A percentile compares a stretch with the other conserved stretches of the same genome.
phyloP scores from a whole-genome alignment of 2,329 filamentous ascomycete genomes.

The Botrytis sinoallii region DNA sequence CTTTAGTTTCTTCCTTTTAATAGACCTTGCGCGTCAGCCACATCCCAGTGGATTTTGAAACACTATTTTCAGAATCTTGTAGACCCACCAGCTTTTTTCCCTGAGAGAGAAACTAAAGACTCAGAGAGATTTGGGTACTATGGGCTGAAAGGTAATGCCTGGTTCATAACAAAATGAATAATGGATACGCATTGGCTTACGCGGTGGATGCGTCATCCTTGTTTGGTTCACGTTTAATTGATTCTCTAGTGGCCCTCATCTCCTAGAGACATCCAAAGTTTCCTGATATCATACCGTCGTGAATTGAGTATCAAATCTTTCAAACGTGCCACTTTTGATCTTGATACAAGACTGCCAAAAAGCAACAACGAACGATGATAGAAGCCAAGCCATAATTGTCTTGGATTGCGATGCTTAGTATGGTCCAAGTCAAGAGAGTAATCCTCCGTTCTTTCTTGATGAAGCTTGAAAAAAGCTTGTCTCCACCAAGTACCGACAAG shows the following conservation, averaged over 20 bases:
- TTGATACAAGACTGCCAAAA: background rate
- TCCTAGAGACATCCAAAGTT: constrained; percentile 3
- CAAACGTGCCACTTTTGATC: background rate
- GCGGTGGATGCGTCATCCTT: constrained; percentile 14
- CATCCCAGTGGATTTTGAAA: background rate
- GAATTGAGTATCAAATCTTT: background rate
- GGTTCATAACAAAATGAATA: constrained; percentile 14
- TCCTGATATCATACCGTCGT: background rate
- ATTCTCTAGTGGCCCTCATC: constrained; percentile 7
- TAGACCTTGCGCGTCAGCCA: constrained; percentile 1
- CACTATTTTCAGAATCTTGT: background rate
- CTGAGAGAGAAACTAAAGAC: background rate
- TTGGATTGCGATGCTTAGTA: constrained; percentile 13
- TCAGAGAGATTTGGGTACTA: background rate
- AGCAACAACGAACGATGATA: background rate
- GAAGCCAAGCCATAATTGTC: constrained; percentile 13
- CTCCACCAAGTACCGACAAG: constrained; percentile 13
- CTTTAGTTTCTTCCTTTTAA: background rate
- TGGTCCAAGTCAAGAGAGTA: background rate
- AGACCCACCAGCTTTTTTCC: background rate
- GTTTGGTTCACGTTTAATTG: constrained; percentile 10
- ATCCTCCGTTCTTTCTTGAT: background rate
- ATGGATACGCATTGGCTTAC: constrained; percentile 18
- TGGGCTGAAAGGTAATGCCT: background rate
- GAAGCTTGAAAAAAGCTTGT: constrained; percentile 14